Evolutionary conservation across 306 rosid species (phyloP), one percentile per base, ranked within the genome.

Genomic region (Citrullus amarus): DNA sequence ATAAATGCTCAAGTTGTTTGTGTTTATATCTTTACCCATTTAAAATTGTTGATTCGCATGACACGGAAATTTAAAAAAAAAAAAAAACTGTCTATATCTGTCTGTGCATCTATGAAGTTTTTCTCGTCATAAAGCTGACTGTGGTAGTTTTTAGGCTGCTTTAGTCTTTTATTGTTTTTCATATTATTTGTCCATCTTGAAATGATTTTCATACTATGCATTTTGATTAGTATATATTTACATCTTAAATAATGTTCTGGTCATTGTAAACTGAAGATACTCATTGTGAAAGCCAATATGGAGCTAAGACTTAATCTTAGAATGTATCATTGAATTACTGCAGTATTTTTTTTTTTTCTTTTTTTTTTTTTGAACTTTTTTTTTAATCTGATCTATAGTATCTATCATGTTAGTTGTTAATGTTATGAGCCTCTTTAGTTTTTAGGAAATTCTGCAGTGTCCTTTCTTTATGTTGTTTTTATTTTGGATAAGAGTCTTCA

Each of bases 211-310:
- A 70, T 44, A 2, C 56, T 8, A 50, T 28, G 59, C 60, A 72
- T 73, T 73, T 73, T 50, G 56, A 71, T 41, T 48, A 50, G 59
- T 71, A 25, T 48, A 56, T 30, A 41, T 50, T 50, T 72, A 72
- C 43, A 72, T 72, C 36, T 72, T 72, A 72, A 50, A 50, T 51
- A 54, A 28, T 51, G 43, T 50, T 51, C 44, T 72, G 14, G 32
- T 50, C 14, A 5, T 16, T 51, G 56, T 68, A n/a, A 68, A 41
- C 54, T 41, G 56, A 71, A 71, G 76, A 25, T 20, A 39, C n/a
- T 72, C 20, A 71, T 46, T 71, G 76, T 71, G 76, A 48, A 50
- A 51, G 77, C 44, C 60, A 73, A 25, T 25, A 28, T 50, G 77
- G 13, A 71, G 58, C 59, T 71, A 28, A 25, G 22, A 9, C 60